phyloP scores from a whole-genome alignment of 2,329 filamentous ascomycete genomes.

The Talaromyces sp. region DNA sequence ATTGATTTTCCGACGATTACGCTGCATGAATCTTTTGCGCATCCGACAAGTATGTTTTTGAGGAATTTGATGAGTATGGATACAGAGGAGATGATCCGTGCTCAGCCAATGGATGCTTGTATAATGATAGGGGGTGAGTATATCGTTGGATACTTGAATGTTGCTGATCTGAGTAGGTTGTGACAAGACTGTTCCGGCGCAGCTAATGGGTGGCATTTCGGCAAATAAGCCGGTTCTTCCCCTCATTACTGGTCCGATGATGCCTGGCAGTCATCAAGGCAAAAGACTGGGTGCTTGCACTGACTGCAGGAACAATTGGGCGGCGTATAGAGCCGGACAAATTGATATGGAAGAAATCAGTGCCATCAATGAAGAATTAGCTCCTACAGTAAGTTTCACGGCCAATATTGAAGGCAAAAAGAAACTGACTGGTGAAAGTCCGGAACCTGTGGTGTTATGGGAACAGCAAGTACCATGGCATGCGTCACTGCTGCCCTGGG shows the following conservation, averaged over 20 bases:
- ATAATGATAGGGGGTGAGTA: constrained; percentile 59
- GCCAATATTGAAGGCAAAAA: neutral
- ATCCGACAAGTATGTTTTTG: constrained; percentile 70
- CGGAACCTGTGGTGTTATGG: constrained; percentile 56
- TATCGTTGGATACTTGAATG: neutral
- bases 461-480: constrained; percentile 54
- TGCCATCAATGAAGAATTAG: constrained; percentile 66
- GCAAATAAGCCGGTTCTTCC: constrained; percentile 68
- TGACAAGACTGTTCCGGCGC: constrained; percentile 69
- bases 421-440: constrained; percentile 16
- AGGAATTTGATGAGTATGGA: constrained; percentile 75
- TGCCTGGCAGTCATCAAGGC: constrained; percentile 64
- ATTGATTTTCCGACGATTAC: constrained; percentile 72
- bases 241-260: constrained; percentile 68
- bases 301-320: constrained; percentile 71
- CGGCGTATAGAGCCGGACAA: constrained; percentile 58
- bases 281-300: constrained; percentile 66
- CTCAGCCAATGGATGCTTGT: constrained; percentile 65
- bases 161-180: constrained; percentile 47
- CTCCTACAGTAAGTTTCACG: constrained; percentile 54
- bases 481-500: constrained; percentile 50
- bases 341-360: constrained; percentile 69
- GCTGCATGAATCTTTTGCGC: constrained; percentile 63
- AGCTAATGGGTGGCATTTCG: constrained; percentile 70
- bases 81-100: constrained; percentile 71